phyloP scores from a whole-genome alignment of 805 yeast species.

The Clavispora fructus region DNA sequence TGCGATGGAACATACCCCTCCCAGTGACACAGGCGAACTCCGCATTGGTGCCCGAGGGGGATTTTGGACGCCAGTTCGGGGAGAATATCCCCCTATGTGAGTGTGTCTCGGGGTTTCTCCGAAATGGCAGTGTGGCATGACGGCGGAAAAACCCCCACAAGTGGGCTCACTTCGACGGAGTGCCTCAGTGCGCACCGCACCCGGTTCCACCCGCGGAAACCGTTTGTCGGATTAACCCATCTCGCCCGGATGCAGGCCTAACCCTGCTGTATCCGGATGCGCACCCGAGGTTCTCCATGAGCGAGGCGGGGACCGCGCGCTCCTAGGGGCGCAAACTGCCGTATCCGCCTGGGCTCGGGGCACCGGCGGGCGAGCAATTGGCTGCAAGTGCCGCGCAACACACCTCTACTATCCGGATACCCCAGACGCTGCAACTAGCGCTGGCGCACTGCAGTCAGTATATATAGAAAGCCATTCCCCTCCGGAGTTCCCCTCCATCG shows the following conservation, averaged over 20 bases:
- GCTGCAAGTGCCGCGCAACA: constrained; percentile 2
- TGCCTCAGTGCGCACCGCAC: neutral
- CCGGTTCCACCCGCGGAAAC: constrained; percentile 6
- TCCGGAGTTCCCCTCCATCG: neutral
- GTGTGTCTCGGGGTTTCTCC: too few relatives aligned
- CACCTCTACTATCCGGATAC: constrained; percentile 11
- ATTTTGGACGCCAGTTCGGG: too few relatives aligned
- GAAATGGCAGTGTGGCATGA: too few relatives aligned
- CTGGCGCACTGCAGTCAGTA: neutral
- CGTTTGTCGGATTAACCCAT: constrained; percentile 7
- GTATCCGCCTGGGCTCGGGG: neutral
- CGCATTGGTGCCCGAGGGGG: neutral
- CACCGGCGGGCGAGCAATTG: neutral
- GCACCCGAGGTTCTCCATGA: constrained; percentile 7
- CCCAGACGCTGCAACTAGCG: constrained; percentile 14
- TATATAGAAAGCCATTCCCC: neutral
- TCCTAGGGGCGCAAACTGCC: neutral
- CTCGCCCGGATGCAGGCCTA: neutral
- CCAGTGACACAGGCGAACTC: neutral
- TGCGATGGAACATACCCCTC: neutral
- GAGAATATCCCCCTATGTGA: too few relatives aligned
- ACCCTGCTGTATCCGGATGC: constrained; percentile 5
- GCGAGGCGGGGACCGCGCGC: neutral
- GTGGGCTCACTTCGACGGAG: neutral
- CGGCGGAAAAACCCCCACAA: neutral